These are phyloP conservation scores for Aegilops sharonensis DNA, from an alignment of 176 grass and related monocot species.

Conservation along the genomic window DNA sequence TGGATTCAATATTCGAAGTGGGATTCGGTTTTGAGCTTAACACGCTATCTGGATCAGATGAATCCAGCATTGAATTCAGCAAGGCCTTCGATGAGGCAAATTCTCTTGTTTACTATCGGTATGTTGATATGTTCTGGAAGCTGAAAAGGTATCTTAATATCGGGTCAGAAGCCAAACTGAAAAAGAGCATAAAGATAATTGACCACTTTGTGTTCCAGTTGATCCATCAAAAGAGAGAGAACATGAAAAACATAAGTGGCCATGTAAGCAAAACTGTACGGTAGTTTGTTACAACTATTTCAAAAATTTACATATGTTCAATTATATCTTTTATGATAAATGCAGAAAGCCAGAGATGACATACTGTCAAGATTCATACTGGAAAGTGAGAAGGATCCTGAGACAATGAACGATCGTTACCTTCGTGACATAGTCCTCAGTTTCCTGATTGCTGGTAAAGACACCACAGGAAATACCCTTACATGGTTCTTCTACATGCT, in stretches of 20 bases:
- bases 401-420: constrained; percentile 47
- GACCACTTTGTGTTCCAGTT: constrained; percentile 57
- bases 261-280: constrained; percentile 27
- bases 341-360: constrained; percentile 43
- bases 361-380: constrained; percentile 78
- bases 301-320: background rate
- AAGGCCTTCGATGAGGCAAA: no score
- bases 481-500: constrained; percentile 83
- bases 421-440: constrained; percentile 76
- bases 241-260: constrained; percentile 25
- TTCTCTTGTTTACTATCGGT: no score
- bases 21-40: no score
- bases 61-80: no score
- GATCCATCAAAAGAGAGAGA: constrained; percentile 45
- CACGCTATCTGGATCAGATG: no score
- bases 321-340: background rate
- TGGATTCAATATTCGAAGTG: no score
- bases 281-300: background rate
- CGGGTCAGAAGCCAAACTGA: constrained; percentile 7
- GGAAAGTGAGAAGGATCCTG: constrained; percentile 44
- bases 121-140: no score
- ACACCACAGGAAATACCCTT: constrained; percentile 62
- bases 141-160: no score
- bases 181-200: constrained; percentile 45
- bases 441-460: constrained; percentile 68